phyloP scores from a whole-genome alignment of 179 eudicot species.

The Monotropa hypopitys region DNA sequence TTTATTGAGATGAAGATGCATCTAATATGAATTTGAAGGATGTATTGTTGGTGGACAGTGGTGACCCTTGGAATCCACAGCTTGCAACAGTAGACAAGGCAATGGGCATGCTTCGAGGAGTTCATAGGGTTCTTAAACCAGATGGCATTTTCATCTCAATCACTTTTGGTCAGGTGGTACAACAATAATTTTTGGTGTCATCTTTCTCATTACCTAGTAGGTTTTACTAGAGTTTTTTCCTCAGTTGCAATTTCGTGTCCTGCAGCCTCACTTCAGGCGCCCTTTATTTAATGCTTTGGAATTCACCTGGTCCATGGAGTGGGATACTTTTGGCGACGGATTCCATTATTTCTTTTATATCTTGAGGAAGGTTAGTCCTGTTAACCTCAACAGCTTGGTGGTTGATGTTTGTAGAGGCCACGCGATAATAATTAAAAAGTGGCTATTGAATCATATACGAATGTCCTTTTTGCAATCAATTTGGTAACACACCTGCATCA shows the following conservation, averaged over 20 bases:
- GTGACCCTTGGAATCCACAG: constrained; percentile 92
- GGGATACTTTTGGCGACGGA: constrained; percentile 82
- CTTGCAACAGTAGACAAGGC: constrained; percentile 56
- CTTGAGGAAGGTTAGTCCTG: constrained; percentile 58
- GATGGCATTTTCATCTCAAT: constrained; percentile 81
- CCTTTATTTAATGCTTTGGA: constrained; percentile 54
- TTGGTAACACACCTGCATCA: too few species aligned
- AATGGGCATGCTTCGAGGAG: constrained; percentile 69
- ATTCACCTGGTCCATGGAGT: constrained; percentile 83
- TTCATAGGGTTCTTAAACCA: constrained; percentile 79
- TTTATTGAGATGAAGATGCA: constrained; percentile 18
- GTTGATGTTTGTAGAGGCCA: not conserved
- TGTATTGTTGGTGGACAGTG: constrained; percentile 95
- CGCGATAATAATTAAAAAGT: too few species aligned
- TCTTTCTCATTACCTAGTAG: not conserved
- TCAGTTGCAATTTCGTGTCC: not conserved
- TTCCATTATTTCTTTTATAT: constrained; percentile 90
- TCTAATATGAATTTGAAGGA: constrained; percentile 54
- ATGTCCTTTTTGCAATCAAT: too few species aligned
- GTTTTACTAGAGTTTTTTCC: not conserved
- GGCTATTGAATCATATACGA: too few species aligned
- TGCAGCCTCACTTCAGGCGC: constrained; percentile 95
- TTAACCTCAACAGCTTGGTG: not conserved
- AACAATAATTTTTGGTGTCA: not conserved
- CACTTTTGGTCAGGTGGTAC: constrained; percentile 81